Percentiles rank a stretch among this genome's conserved stretches.
These are phyloP conservation scores for Paracoccidioides brasiliensis DNA, from an alignment of 2,329 filamentous ascomycete species.

Conservation along the genomic window DNA sequence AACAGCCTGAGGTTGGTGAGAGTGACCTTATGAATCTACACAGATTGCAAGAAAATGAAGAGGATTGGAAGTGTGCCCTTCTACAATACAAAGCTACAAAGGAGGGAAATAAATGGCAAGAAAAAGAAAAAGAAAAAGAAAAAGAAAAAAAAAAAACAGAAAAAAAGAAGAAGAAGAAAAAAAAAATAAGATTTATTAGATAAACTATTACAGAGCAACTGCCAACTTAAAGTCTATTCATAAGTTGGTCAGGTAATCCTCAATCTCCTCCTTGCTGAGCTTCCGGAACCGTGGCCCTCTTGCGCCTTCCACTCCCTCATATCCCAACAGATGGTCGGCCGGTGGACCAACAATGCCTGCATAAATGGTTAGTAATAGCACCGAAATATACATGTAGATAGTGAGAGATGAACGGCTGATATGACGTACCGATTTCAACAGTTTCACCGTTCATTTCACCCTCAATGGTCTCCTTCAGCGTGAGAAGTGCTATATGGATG, in stretches of 20 bases:
- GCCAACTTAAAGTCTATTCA: constrained; percentile 35
- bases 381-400: not conserved
- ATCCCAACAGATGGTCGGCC: constrained; percentile 81
- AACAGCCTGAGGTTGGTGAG: not conserved
- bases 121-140: not conserved
- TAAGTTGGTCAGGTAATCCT: constrained; percentile 98
- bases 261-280: constrained; percentile 93
- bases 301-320: constrained; percentile 40
- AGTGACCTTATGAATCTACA: not conserved
- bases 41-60: not conserved
- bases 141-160: not conserved
- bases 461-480: constrained; percentile 97
- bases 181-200: not conserved
- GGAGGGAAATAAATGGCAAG: not conserved
- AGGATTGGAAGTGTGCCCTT: not conserved
- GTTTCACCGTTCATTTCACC: constrained; percentile 99
- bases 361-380: constrained; percentile 6
- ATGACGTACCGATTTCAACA: constrained; percentile 79
- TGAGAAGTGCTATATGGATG: constrained; percentile 93
- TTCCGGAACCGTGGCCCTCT: constrained; percentile 40
- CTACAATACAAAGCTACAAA: constrained; percentile 2
- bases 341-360: constrained; percentile 88
- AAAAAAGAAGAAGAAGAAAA: not conserved
- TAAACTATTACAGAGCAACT: not conserved
- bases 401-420: not conserved